Evolutionary conservation across 1,284 basidiomycete genomes (phyloP), one percentile per base, ranked within the genome.

Genomic region (Moesziomyces sp.): DNA sequence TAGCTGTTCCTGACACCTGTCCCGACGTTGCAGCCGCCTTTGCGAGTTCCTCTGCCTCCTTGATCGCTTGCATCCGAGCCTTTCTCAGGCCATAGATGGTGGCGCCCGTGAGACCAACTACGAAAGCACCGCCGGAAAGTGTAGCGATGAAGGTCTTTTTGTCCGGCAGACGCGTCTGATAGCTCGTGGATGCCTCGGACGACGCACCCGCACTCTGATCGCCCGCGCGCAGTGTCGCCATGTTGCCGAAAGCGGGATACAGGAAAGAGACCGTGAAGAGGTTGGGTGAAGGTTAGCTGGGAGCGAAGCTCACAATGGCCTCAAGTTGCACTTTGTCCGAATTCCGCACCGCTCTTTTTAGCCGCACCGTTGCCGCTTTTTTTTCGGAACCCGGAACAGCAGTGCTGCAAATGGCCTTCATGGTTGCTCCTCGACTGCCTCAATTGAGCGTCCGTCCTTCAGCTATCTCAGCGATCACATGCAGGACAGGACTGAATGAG

Each of bases 81-180:
- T 74, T 74, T 19, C 72, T 34, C 1, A 74, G 49, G 5, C 66
- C 66, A 34, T 74, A 74, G 56, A 70, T 70, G 21, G 72, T 66
- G 9, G 72, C 65, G 13, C 66, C 62, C 3, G 66, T 70, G 21
- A 74, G 50, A 18, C 72, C 72, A 24, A 70, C 55, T 28, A 74
- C 45, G 46, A 74, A 74, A 23, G 72, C 72, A 42, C 54, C 50
- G 30, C 72, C 72, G 1, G 66, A 60, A 11, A 74, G 66, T 4
- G 66, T 74, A 21, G 72, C 66, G 19, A 74, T 74, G 43, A 74
- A 74, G 21, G 66, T 69, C 66, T 62, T 69, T 40, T 65, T 69
- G 53, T 74, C 72, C 4, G 72, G 72, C 26, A 74, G 59, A 18
- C 55, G 46, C 9, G 24, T 26, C 8, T 52, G 62, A 59, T 63